These are phyloP conservation scores for Lentinula detonsa DNA, from an alignment of 768 basidiomycete species.

Conservation along the genomic window DNA sequence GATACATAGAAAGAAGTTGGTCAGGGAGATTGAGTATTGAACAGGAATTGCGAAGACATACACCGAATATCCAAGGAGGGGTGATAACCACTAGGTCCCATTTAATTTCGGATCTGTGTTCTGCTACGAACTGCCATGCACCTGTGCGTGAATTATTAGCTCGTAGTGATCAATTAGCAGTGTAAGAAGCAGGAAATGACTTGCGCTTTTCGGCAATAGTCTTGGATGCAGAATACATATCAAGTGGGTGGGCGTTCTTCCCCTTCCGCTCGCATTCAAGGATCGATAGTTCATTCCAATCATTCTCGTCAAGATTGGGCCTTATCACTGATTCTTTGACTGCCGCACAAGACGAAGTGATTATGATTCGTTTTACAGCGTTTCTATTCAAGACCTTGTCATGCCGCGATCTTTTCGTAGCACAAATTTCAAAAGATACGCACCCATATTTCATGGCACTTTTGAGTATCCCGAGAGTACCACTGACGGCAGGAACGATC, in stretches of 20 bases:
- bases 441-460: constrained; percentile 31
- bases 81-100: constrained; percentile 51
- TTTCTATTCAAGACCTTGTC: constrained; percentile 23
- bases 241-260: constrained; percentile 21
- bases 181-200: not conserved
- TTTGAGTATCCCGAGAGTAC: constrained; percentile 44
- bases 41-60: constrained; percentile 8
- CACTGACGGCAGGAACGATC: constrained; percentile 50
- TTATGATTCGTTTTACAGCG: constrained; percentile 44
- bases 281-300: constrained; percentile 43
- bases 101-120: constrained; percentile 29
- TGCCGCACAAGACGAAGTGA: constrained; percentile 46
- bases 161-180: not conserved
- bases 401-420: not conserved
- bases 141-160: constrained; percentile 18
- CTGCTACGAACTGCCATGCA: constrained; percentile 34
- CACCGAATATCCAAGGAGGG: constrained; percentile 42
- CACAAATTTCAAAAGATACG: not conserved
- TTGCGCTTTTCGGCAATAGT: constrained; percentile 36
- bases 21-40: not conserved
- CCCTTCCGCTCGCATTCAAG: constrained; percentile 35
- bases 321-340: constrained; percentile 15
- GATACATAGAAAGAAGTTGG: constrained; percentile 5
- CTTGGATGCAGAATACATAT: constrained; percentile 42
- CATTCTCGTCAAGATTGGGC: constrained; percentile 23